Base-by-base conservation (phyloP, 441 rosid species). In the Jatropha multifida region DNA sequence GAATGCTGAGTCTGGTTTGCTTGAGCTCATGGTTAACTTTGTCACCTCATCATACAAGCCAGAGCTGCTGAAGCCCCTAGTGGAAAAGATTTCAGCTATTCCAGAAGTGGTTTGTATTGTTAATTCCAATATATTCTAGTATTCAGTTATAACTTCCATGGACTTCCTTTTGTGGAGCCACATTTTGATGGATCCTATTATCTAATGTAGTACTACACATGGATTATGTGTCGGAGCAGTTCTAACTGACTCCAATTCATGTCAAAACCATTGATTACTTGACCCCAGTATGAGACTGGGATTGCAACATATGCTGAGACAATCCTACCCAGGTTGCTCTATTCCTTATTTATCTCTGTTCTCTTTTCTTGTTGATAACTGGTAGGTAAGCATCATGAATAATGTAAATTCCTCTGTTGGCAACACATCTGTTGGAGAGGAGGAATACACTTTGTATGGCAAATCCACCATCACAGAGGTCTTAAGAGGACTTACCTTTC, bases 11-110 rank as follows among this genome's bases (percentile, higher is more conserved):
- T 88, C 94, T 74, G 89, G 94, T 80, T 74, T 78, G 58, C 91
- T 81, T 51, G 93, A 95, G 78, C 87, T 95, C 64, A 95, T 95
- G 98, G 98, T 93, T 81, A 95, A 93, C 78, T 92, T 95, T 83
- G 97, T 95, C 82, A 95, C 98, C 41, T 90, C 98, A 4, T 88
- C 90, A 46, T 88, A 90, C 86, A 79, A 89, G 78, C 96, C 98
- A 54, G 96, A 90, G 86, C 82, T 93, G 85, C 87, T 95, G 88
- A 86, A 86, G 85, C 92, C 96, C 48, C 74, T 95, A 23, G 90
- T 90, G 70, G 94, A 89, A 80, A 88, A 85, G 86, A 85, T 90
- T 75, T 85, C 94, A 59, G 76, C 87, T 72, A 85, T 93, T 83
- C 90, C 94, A 72, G 88, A 90, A 90, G 99, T 95, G 97, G 98